A percentile compares a stretch with the other conserved stretches of the same genome.
phyloP scores from a whole-genome alignment of 2,329 filamentous ascomycete species.

The Ophiosphaerella herpotricha region DNA sequence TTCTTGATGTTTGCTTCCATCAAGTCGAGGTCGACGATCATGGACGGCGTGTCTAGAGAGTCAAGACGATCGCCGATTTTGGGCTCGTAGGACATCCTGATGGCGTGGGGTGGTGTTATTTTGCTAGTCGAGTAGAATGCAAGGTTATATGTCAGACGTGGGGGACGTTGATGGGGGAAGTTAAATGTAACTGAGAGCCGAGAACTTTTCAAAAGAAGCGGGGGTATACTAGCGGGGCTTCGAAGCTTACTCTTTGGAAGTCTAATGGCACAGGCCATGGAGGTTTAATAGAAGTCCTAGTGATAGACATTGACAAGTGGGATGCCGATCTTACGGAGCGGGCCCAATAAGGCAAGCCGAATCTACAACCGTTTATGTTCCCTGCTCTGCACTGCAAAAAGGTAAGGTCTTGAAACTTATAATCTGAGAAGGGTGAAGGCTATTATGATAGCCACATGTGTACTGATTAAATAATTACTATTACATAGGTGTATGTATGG shows the following conservation, averaged over 20 bases:
- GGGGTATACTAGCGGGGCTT: too few species aligned
- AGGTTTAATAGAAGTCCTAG: not conserved
- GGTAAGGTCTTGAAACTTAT: not conserved
- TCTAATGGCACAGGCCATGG: not conserved
- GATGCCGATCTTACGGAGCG: constrained; percentile 3
- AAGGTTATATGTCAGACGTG: not conserved
- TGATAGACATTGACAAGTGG: constrained; percentile 8
- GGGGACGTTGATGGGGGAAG: not conserved
- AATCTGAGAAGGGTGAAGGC: not conserved
- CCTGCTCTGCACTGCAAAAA: too few species aligned
- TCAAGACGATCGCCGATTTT: constrained; percentile 50
- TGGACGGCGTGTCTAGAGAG: constrained; percentile 59
- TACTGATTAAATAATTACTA: not conserved
- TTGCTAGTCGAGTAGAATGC: not conserved
- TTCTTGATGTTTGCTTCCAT: constrained; percentile 59
- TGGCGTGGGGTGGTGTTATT: not conserved
- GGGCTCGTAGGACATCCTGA: constrained; percentile 44
- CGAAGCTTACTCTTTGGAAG: not conserved
- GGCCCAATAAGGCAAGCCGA: constrained; percentile 18
- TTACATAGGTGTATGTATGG: too few species aligned
- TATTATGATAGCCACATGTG: not conserved
- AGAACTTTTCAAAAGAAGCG: too few species aligned
- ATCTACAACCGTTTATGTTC: not conserved
- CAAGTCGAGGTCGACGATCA: constrained; percentile 59
- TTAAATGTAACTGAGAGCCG: not conserved